Percentiles rank a stretch among this genome's conserved stretches.
phyloP scores from a whole-genome alignment of 1,284 basidiomycete species.

The Ustilago vetiveriae region DNA sequence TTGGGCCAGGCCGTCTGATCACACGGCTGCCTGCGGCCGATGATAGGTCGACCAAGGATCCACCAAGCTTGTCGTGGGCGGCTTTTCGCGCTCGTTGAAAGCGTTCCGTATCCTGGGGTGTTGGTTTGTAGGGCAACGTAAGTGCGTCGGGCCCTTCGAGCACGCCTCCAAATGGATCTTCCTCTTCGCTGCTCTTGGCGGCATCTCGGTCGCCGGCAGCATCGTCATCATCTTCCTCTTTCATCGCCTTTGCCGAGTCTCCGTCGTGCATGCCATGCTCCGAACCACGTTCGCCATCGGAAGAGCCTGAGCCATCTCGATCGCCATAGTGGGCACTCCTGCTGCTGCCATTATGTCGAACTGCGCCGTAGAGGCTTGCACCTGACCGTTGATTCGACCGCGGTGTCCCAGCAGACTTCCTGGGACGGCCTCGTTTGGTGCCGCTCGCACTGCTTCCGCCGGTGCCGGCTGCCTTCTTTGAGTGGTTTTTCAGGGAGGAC shows the following conservation, averaged over 20 bases:
- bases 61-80: constrained; percentile 74
- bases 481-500: constrained; percentile 4
- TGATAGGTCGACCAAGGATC: constrained; percentile 44
- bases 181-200: constrained; percentile 46
- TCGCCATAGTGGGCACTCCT: constrained; percentile 12
- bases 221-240: constrained; percentile 33
- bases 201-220: constrained; percentile 25
- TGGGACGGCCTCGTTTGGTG: constrained; percentile 22
- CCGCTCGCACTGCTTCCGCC: constrained; percentile 13
- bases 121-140: constrained; percentile 77
- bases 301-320: constrained; percentile 24
- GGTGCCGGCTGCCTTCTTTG: constrained; percentile 8
- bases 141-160: constrained; percentile 79
- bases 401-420: constrained; percentile 16
- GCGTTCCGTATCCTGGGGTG: constrained; percentile 75
- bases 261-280: constrained; percentile 17
- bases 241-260: constrained; percentile 12
- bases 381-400: constrained; percentile 9
- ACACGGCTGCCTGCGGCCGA: constrained; percentile 30
- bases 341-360: constrained; percentile 15
- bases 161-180: constrained; percentile 80
- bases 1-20: constrained; percentile 7
- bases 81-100: constrained; percentile 78
- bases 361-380: constrained; percentile 8
- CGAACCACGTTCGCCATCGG: constrained; percentile 26